A percentile compares a stretch with the other conserved stretches of the same genome.
Evolutionary conservation across 805 yeast genomes (phyloP).

Genomic region (Kodamaea lidongshanica): DNA sequence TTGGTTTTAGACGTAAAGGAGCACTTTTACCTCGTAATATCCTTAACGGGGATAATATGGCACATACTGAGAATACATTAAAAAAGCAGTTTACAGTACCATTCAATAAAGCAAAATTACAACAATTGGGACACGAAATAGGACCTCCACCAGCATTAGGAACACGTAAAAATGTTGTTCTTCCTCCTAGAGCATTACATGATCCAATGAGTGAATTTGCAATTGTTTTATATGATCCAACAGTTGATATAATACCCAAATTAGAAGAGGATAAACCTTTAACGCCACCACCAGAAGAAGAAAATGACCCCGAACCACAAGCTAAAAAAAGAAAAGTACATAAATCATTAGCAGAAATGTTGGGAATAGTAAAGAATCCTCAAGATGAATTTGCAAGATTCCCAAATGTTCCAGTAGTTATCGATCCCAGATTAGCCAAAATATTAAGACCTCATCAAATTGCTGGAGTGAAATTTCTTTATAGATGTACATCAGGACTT

Average conservation of each 20-base stretch:
- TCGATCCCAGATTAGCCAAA: conserved; percentile 81
- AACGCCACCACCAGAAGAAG: conserved; percentile 10
- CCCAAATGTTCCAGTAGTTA: conserved; percentile 91
- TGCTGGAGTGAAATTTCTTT: conserved; percentile 88
- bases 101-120: conserved; percentile 33
- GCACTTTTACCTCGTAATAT: conserved; percentile 56
- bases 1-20: conserved; percentile 33
- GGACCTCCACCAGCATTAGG: conserved; percentile 81
- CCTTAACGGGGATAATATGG: conserved; percentile 30
- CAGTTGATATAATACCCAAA: conserved; percentile 57
- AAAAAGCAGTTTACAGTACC: conserved; percentile 59
- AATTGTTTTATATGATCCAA: conserved; percentile 90
- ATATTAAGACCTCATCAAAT: conserved; percentile 93
- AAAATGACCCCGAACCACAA: conserved; percentile 11
- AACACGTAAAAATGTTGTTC: conserved; percentile 56
- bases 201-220: conserved; percentile 94
- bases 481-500: conserved; percentile 85
- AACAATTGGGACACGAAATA: conserved; percentile 24
- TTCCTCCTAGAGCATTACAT: conserved; percentile 89
- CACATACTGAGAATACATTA: conserved; percentile 31
- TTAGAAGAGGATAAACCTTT: conserved; percentile 13
- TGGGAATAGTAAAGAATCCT: conserved; percentile 59
- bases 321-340: conserved; percentile 42
- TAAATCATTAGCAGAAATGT: conserved; percentile 68
- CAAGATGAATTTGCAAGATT: conserved; percentile 46